Base-by-base conservation (phyloP, 345 rosid genomes). In the Citrus sp. region DNA sequence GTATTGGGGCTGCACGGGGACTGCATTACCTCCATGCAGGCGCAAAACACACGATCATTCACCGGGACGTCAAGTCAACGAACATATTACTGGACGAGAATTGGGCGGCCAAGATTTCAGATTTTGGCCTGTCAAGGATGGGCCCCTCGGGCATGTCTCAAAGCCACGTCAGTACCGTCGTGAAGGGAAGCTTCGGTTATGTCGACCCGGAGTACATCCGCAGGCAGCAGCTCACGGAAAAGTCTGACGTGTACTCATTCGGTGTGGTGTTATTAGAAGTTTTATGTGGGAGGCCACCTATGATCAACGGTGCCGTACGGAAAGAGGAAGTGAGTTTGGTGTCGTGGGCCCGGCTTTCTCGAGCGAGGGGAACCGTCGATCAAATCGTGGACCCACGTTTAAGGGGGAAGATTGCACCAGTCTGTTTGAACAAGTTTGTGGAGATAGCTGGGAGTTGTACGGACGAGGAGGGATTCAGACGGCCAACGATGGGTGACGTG, bases 1-100 rank as follows among this genome's bases (percentile, higher is more conserved):
- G 92, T 37, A 74, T 81, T 1, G 90, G 86, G 3, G 87, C 87
- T n/a, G 90, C 90, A 0, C 77, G 63, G 3, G 92, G 90, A 25
- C 28, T 89, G 75, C 82, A 82, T n/a, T 77, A 82, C 73, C 74
- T 82, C 35, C 81, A 78, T 35, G 37, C 77, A 28, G 82, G 84
- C 40, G 78, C 80, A 7, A 82, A 82, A 76, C 37, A 37, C 34
- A 21, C 38, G 25, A 71, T 85, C 37, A 80, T 82, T 40, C 85
- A 85, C 55, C 84, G 80, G 49, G 79, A 80, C 71, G 34, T 85
- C 71, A 85, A 78, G 75, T 67, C 70, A 37, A 63, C 81, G 19
- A 80, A 72, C 75, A 76, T 83, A 40, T 37, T 85, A 37, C 32
- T 85, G 35, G 77, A 85, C 34, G 69, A 80, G 9, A 71, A 73